Base-by-base conservation (phyloP, 2,329 filamentous ascomycete species). In the Fusarium redolens region DNA sequence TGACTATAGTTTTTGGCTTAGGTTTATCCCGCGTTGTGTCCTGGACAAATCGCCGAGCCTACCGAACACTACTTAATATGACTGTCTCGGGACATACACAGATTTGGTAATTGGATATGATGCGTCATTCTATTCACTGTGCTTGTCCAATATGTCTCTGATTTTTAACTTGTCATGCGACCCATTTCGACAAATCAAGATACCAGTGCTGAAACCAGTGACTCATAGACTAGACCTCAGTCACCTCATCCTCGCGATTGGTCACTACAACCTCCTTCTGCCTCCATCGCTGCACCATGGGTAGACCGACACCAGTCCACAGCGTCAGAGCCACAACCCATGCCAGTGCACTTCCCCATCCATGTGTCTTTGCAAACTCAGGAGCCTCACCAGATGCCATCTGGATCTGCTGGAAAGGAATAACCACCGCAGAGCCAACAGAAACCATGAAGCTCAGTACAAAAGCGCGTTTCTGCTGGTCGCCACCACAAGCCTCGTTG, bases 391-490 rank as follows among this genome's bases (percentile, higher is more conserved):
- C 78, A 45, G 80, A 82, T 3, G 81, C 79, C 62, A 83, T 78
- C 59, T 82, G 81, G 17, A 79, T 57, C 66, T 83, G 82, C 69
- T 84, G 82, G 59, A 82, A 83, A 3, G 82, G 82, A 35, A 83
- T 82, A 6, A 81, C 77, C 0, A 82, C 79, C 8, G 82, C 82
- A 15, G 78, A 75, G 13, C 82, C 82, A 11, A 82, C 79, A 2
- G 80, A 80, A 0, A 79, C 79, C 78, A 83, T 83, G 64, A 83
- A 80, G 7, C 80, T 82, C 6, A 85, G 72, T 14, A 83, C 75
- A 48, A 85, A 84, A 0, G 81, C 83, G 12, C 83, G 81, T 65
- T 84, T 82, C 73, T 85, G 83, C 63, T 84, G 81, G 56, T 85
- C 83, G 7, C 82, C 81, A 3, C 82, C 83, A 52, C 83, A 84